Percentiles rank a stretch among this genome's conserved stretches.
phyloP scores from a whole-genome alignment of 2,329 filamentous ascomycete genomes.

The Didymella sp. region DNA sequence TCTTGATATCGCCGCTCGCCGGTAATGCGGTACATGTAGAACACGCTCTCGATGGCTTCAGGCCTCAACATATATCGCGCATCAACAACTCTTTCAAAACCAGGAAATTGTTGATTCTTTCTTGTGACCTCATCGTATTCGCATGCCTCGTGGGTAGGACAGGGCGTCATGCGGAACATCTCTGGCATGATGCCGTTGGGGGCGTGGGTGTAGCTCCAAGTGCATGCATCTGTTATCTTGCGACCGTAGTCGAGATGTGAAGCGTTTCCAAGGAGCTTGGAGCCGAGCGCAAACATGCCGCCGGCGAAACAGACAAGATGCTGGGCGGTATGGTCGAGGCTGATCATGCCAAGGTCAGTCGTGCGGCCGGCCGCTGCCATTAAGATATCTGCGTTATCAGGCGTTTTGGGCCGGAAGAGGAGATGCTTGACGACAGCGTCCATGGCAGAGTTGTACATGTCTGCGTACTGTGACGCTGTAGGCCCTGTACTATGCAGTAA shows the following conservation, averaged over 20 bases:
- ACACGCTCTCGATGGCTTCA: slow-evolving; percentile 79
- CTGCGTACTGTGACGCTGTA: slow-evolving; percentile 52
- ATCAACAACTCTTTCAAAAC: slow-evolving; percentile 63
- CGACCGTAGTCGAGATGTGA: slow-evolving; percentile 61
- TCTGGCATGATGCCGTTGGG: slow-evolving; percentile 67
- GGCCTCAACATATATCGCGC: slow-evolving; percentile 68
- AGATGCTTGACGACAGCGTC: slow-evolving; percentile 51
- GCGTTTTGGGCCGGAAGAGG: slow-evolving; percentile 57
- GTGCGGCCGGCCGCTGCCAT: slow-evolving; percentile 40
- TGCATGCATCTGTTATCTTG: slow-evolving; percentile 65
- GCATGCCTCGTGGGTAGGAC: slow-evolving; percentile 46
- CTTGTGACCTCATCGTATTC: slow-evolving; percentile 43
- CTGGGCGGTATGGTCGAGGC: slow-evolving; percentile 29
- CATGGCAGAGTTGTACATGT: slow-evolving; percentile 61
- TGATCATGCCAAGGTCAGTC: slow-evolving; percentile 31
- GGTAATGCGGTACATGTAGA: slow-evolving; percentile 75
- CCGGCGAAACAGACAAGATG: slow-evolving; percentile 73
- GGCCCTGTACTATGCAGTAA: slow-evolving; percentile 26
- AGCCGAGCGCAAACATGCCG: slow-evolving; percentile 70
- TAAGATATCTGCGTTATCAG: slow-evolving; percentile 54
- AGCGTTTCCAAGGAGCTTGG: slow-evolving; percentile 61
- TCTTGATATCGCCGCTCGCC: slow-evolving; percentile 69
- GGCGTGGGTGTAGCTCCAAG: slow-evolving; percentile 65
- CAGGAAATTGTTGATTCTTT: slow-evolving; percentile 42
- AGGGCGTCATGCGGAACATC: slow-evolving; percentile 58